Percentiles rank a stretch among this genome's conserved stretches.
These are phyloP conservation scores for Waitea zeae DNA, from an alignment of 1,284 basidiomycete genomes.

Conservation along the genomic window DNA sequence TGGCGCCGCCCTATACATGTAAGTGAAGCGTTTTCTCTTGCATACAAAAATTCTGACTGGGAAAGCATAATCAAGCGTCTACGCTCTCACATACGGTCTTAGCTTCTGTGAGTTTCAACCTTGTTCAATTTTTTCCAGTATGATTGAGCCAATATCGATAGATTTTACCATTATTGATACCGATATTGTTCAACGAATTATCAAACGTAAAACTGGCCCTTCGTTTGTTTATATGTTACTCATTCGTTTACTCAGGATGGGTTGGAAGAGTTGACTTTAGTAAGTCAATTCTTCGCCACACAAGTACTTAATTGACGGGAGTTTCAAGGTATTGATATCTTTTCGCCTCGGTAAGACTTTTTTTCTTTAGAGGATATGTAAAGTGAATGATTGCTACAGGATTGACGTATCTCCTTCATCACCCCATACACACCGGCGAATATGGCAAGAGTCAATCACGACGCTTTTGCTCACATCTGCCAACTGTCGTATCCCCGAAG, in stretches of 20 bases:
- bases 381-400: constrained; percentile 21
- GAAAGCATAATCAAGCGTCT: constrained; percentile 25
- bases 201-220: constrained; percentile 31
- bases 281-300: constrained; percentile 15
- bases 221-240: constrained; percentile 2
- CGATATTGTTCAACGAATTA: constrained; percentile 26
- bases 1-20: constrained; percentile 48
- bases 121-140: neutral
- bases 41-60: constrained; percentile 1
- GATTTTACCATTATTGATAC: constrained; percentile 49
- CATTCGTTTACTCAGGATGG: constrained; percentile 20
- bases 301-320: neutral
- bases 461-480: constrained; percentile 46
- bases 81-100: constrained; percentile 49
- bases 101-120: constrained; percentile 26
- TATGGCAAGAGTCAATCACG: constrained; percentile 74
- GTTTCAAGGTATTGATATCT: constrained; percentile 50
- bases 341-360: constrained; percentile 44
- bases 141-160: constrained; percentile 13
- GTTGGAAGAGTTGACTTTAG: constrained; percentile 61
- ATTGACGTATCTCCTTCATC: constrained; percentile 45
- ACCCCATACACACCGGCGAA: constrained; percentile 50
- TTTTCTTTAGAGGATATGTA: neutral
- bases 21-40: no score
- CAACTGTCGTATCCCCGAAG: constrained; percentile 41